Evolutionary conservation across 2,329 filamentous ascomycete genomes (phyloP).

Genomic region (Sporothrix schenckii): DNA sequence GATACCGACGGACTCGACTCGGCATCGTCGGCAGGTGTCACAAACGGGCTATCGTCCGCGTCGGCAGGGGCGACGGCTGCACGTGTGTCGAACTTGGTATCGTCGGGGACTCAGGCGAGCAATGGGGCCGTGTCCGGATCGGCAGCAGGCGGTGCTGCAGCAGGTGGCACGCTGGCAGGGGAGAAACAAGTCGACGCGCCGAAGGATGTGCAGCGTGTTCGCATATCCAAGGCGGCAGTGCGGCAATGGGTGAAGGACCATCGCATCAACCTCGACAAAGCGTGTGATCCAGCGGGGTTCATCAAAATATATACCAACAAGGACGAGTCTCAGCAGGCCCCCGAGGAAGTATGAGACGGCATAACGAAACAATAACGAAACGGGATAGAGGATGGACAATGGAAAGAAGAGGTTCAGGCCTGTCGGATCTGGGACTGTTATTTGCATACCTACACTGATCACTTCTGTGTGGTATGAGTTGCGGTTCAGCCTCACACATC

Average conservation of each 20-base stretch:
- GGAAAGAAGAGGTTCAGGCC: not conserved
- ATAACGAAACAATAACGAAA: constrained; percentile 12
- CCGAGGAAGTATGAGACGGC: constrained; percentile 42
- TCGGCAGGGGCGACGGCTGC: constrained; percentile 29
- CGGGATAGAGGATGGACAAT: not conserved
- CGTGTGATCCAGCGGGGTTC: constrained; percentile 76
- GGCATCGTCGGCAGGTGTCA: not conserved
- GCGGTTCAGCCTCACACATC: not conserved
- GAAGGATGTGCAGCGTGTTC: constrained; percentile 51
- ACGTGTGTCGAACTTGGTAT: not conserved
- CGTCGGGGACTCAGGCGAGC: not conserved
- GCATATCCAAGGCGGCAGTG: constrained; percentile 59
- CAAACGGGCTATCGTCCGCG: constrained; percentile 16
- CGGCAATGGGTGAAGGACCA: constrained; percentile 68
- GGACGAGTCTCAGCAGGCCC: constrained; percentile 41
- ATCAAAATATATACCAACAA: constrained; percentile 65
- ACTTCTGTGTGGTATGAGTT: not conserved
- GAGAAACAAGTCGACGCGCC: constrained; percentile 37
- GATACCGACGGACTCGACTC: not conserved
- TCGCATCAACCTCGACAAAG: constrained; percentile 63
- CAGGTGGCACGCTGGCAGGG: not conserved
- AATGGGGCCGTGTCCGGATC: not conserved
- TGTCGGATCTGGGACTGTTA: not conserved
- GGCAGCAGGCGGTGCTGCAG: not conserved
- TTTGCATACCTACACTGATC: not conserved